A percentile compares a stretch with the other conserved stretches of the same genome.
Evolutionary conservation across 2,329 filamentous ascomycete species (phyloP).

Genomic region (Rachicladosporium sp.): DNA sequence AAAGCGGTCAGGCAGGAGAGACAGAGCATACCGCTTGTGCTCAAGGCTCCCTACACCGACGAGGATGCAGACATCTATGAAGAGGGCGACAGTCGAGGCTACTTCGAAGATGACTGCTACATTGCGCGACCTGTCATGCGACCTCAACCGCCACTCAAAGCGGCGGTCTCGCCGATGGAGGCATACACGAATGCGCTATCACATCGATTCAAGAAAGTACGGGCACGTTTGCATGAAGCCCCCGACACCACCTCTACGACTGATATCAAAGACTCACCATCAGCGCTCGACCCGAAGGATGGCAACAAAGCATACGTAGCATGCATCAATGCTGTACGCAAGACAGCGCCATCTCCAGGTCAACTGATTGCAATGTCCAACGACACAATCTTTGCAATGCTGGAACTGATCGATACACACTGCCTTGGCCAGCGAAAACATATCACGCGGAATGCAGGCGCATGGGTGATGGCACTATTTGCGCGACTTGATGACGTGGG

Average conservation of each 20-base stretch:
- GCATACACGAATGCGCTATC: conserved; percentile 58
- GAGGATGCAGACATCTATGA: conserved; percentile 35
- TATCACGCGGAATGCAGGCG: conserved; percentile 53
- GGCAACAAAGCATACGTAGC: conserved; percentile 40
- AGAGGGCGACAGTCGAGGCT: conserved; percentile 46
- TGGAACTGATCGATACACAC: conserved; percentile 34
- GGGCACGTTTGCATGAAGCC: conserved; percentile 44
- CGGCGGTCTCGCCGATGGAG: conserved; percentile 37
- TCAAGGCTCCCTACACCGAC: conserved; percentile 15
- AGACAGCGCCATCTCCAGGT: conserved; percentile 34
- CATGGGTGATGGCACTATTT: conserved; percentile 77
- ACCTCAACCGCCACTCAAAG: conserved; percentile 13
- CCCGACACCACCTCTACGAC: conserved; percentile 43
- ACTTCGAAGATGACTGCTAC: conserved; percentile 70
- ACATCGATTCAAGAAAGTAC: conserved; percentile 53
- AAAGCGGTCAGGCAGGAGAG: conserved; percentile 18
- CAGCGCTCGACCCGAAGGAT: conserved; percentile 29
- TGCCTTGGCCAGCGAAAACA: conserved; percentile 42
- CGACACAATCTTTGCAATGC: conserved; percentile 50
- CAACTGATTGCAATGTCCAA: conserved; percentile 47
- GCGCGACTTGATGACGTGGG: conserved; percentile 58
- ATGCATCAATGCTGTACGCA: conserved; percentile 38
- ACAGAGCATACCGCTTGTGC: conserved; percentile 14
- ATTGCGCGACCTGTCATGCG: conserved; percentile 44
- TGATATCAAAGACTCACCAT: background rate